A percentile compares a stretch with the other conserved stretches of the same genome.
These are phyloP conservation scores for Primulina huaijiensis DNA, from an alignment of 257 asterid genomes.

Conservation along the genomic window DNA sequence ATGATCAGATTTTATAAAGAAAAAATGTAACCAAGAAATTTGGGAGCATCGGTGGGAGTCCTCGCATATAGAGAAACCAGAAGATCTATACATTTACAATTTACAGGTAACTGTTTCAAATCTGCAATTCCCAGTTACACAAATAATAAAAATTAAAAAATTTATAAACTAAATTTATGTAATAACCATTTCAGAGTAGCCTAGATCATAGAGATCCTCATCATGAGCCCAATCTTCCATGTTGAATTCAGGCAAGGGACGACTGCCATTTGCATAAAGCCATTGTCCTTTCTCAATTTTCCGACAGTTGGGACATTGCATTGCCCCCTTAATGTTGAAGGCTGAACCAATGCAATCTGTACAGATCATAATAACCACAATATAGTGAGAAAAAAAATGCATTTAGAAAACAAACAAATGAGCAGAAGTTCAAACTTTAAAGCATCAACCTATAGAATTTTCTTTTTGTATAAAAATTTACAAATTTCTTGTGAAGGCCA, in stretches of 20 bases:
- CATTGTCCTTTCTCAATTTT: conserved; percentile 96
- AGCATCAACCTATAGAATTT: neutral
- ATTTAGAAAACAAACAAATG: neutral
- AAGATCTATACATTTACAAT: too few species aligned
- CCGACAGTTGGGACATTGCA: conserved; percentile 99
- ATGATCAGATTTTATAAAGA: too few species aligned
- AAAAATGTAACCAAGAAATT: neutral
- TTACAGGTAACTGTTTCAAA: neutral
- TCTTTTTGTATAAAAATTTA: too few species aligned
- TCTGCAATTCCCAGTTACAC: neutral
- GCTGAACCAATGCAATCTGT: conserved; percentile 99
- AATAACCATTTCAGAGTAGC: conserved; percentile 83
- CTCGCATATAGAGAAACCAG: neutral
- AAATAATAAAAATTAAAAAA: conserved; percentile 1
- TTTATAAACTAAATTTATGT: conserved; percentile 3
- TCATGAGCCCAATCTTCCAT: conserved; percentile 90
- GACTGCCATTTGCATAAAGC: conserved; percentile 83
- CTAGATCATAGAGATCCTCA: conserved; percentile 80
- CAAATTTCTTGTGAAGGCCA: too few species aligned
- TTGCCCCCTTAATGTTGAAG: conserved; percentile 85
- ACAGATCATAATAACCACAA: conserved; percentile 13
- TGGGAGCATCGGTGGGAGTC: neutral
- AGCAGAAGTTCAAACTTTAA: neutral
- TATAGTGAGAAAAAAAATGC: conserved; percentile 12
- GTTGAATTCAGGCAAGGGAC: conserved; percentile 70